Conservation (phyloP, 23 red algal genomes). For the Gracilaria domingensis region DNA sequence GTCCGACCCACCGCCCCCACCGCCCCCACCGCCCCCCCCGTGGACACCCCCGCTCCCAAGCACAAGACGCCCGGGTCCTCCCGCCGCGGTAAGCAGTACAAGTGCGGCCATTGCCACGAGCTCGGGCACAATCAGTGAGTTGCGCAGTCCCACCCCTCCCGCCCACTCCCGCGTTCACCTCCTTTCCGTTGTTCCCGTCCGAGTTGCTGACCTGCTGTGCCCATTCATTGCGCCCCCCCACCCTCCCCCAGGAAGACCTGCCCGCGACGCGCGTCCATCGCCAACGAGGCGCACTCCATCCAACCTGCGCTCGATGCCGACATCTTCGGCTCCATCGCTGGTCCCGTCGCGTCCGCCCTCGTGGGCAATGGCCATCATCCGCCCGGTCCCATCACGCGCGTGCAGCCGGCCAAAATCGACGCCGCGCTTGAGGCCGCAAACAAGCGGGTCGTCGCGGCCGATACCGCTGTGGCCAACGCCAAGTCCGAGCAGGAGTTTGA, state of each 20-base stretch:
- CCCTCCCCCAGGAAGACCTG: constrained; percentile 44
- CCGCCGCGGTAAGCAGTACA: constrained; percentile 69
- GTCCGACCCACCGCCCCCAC: background rate
- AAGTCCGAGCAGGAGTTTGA: constrained; percentile 51
- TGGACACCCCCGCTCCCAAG: constrained; percentile 9
- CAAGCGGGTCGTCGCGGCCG: constrained; percentile 41
- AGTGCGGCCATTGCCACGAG: constrained; percentile 65
- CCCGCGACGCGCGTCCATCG: constrained; percentile 21
- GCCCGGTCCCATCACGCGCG: constrained; percentile 18
- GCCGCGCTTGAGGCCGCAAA: constrained; percentile 65
- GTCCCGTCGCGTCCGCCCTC: constrained; percentile 4
- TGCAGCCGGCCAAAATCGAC: constrained; percentile 50
- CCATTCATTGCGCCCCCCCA: background rate
- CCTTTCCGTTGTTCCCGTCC: background rate
- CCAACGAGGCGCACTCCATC: constrained; percentile 35
- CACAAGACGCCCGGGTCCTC: constrained; percentile 42
- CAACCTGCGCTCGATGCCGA: constrained; percentile 61
- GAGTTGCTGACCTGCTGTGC: background rate
- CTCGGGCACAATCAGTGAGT: constrained; percentile 70
- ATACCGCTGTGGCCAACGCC: constrained; percentile 40
- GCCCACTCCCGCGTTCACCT: background rate
- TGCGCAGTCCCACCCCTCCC: too few relatives aligned
- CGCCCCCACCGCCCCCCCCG: background rate
- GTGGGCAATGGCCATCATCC: constrained; percentile 37
- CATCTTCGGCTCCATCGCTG: constrained; percentile 17